These are phyloP conservation scores for Jaenimonas drosophilae DNA, from an alignment of 208 protist genomes.

Conservation along the genomic window DNA sequence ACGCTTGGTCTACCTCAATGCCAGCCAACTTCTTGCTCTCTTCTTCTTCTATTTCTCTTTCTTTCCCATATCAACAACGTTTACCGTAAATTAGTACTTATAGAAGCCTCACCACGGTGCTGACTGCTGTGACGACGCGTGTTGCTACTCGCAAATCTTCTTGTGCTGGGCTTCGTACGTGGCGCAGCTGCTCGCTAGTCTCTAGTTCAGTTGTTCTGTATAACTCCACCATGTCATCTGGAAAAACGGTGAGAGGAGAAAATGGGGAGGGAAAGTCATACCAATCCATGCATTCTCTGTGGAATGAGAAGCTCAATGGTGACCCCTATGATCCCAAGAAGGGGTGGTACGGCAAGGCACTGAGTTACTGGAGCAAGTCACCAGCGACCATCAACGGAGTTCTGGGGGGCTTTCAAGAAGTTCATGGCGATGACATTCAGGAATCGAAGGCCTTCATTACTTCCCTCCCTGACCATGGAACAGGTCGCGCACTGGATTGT, in stretches of 20 bases:
- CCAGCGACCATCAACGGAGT: conserved; percentile 83
- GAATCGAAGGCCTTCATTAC: conserved; percentile 56
- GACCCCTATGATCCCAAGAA: conserved; percentile 63
- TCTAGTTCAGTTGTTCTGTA: too few relatives aligned
- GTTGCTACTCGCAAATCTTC: too few relatives aligned
- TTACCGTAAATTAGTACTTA: too few relatives aligned
- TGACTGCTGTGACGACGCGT: too few relatives aligned
- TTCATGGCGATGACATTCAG: conserved; percentile 64
- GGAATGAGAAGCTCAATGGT: conserved; percentile 48
- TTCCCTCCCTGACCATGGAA: conserved; percentile 41
- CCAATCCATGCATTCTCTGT: conserved; percentile 55
- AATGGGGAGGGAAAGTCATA: conserved; percentile 45
- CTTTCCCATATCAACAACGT: too few relatives aligned
- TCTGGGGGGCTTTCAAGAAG: conserved; percentile 79
- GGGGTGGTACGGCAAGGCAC: conserved; percentile 85
- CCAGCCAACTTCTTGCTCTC: not conserved
- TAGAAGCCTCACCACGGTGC: too few relatives aligned
- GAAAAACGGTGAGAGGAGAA: too few relatives aligned
- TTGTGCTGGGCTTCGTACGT: too few relatives aligned
- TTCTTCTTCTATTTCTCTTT: not conserved
- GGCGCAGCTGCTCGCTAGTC: too few relatives aligned
- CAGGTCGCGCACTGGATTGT: conserved; percentile 74
- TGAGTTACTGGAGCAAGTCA: conserved; percentile 82
- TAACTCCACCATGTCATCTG: too few relatives aligned
- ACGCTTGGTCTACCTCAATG: not conserved